These are phyloP conservation scores for Microbotryum saponariae DNA, from an alignment of 1,284 basidiomycete species.

Conservation along the genomic window DNA sequence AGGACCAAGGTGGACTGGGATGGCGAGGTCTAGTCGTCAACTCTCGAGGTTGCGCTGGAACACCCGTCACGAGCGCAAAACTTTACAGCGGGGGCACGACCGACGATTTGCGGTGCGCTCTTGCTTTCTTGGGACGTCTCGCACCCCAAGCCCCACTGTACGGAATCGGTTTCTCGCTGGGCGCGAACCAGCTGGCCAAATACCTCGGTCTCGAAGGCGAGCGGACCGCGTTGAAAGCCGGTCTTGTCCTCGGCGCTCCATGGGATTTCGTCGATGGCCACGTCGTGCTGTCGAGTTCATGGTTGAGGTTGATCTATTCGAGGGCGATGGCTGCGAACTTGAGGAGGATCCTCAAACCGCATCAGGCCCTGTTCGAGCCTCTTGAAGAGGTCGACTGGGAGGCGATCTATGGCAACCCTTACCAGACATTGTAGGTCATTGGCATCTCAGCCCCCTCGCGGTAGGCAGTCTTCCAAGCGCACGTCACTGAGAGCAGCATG, in stretches of 20 bases:
- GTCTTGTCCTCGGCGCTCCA: conserved; percentile 69
- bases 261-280: conserved; percentile 59
- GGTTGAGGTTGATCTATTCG: conserved; percentile 30
- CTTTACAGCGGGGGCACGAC: conserved; percentile 31
- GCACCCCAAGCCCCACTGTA: conserved; percentile 76
- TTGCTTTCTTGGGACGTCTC: conserved; percentile 63
- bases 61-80: conserved; percentile 24
- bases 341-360: conserved; percentile 54
- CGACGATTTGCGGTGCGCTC: conserved; percentile 56
- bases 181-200: conserved; percentile 83
- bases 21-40: conserved; percentile 82
- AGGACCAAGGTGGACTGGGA: conserved; percentile 67
- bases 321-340: conserved; percentile 36
- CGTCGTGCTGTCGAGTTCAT: conserved; percentile 28
- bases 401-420: conserved; percentile 29
- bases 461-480: no score
- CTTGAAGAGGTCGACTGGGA: conserved; percentile 31
- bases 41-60: conserved; percentile 66
- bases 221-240: conserved; percentile 65
- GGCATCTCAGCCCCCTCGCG: no score
- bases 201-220: conserved; percentile 82
- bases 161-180: conserved; percentile 87
- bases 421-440: conserved; percentile 34
- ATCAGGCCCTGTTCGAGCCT: conserved; percentile 41
- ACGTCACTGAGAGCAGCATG: neutral